Evolutionary conservation across 2,329 filamentous ascomycete genomes (phyloP), one percentile per base, ranked within the genome.

Genomic region (Exserohilum turcica): DNA sequence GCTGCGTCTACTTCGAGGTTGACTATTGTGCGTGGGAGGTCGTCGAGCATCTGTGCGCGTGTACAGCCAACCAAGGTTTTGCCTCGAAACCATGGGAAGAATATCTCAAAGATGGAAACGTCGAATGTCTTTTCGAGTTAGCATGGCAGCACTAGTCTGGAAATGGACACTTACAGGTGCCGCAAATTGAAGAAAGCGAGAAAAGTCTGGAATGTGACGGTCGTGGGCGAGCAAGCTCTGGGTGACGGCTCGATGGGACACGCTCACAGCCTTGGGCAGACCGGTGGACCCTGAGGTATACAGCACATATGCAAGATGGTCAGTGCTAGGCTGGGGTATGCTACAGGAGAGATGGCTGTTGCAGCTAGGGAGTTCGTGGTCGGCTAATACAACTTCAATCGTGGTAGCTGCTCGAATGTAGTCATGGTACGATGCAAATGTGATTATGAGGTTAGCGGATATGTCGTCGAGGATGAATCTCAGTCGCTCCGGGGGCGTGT

Each of bases 241-340:
- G 0, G 90, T 89, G 6, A 83, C 91, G 13, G 92, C 90, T 24
- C 80, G 77, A 75, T 97, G 92, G 27, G 91, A 91, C 27, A 97
- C 80, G 2, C 84, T 83, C 19, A 97, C 92, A 0, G 92, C 92
- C 77, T 97, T 97, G 0, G 92, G 92, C 4, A 86, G 85, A 10
- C 92, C 92, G 0, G 92, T 96, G 5, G 91, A 95, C 3, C 92
- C 92, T 39, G 91, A 95, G 0, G 92, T 96, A 72, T 96, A 97
- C 86, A 96, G 92, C 54, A 96, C 84, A 77, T 97, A 97, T 19
- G 92, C 91, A 19, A 92, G 72, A 54, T 82, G 59, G 27, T 59
- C 42, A 37, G 53, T 45, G 13, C 64, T 21, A 72, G 73, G 2
- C 46, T 40, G 0, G 9, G 52, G 56, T 36, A 54, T 19, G 3